These are phyloP conservation scores for Thymus quinquecostatus DNA, from an alignment of 257 asterid genomes.

Conservation along the genomic window DNA sequence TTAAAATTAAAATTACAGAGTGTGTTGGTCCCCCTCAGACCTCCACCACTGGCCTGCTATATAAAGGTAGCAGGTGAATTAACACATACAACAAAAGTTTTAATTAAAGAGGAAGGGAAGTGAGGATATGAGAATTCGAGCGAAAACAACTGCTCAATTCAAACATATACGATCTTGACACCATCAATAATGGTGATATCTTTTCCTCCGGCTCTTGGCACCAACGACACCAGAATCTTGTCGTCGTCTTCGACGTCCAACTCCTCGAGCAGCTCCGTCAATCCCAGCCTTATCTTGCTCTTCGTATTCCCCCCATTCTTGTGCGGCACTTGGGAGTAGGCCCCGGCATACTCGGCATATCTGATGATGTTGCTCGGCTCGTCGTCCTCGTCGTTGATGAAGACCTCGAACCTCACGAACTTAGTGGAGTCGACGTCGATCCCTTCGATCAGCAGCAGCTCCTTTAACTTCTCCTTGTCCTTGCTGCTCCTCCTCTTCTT, in stretches of 20 bases:
- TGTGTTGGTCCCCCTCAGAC: too few relatives aligned
- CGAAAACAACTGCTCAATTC: background rate
- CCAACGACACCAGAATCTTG: conserved; percentile 47
- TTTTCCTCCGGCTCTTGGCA: conserved; percentile 42
- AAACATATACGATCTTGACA: conserved; percentile 42
- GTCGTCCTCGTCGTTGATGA: conserved; percentile 54
- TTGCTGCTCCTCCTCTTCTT: conserved; percentile 34
- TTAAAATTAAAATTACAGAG: too few relatives aligned
- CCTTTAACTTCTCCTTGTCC: conserved; percentile 41
- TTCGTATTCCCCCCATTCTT: conserved; percentile 29
- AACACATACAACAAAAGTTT: too few relatives aligned
- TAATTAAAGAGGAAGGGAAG: too few relatives aligned
- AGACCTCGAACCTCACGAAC: conserved; percentile 49
- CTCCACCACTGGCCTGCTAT: too few relatives aligned
- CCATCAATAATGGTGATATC: conserved; percentile 41
- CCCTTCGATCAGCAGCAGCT: conserved; percentile 50
- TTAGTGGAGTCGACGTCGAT: conserved; percentile 36
- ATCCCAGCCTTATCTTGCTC: conserved; percentile 36
- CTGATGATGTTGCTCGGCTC: conserved; percentile 28
- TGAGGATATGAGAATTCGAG: too few relatives aligned
- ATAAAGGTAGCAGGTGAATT: too few relatives aligned
- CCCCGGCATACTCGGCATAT: conserved; percentile 56
- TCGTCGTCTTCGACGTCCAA: conserved; percentile 54
- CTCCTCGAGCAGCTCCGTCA: conserved; percentile 50
- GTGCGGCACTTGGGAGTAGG: conserved; percentile 47